Base-by-base conservation (phyloP, 169 alveolate genomes). In the Plasmodium berghei region DNA sequence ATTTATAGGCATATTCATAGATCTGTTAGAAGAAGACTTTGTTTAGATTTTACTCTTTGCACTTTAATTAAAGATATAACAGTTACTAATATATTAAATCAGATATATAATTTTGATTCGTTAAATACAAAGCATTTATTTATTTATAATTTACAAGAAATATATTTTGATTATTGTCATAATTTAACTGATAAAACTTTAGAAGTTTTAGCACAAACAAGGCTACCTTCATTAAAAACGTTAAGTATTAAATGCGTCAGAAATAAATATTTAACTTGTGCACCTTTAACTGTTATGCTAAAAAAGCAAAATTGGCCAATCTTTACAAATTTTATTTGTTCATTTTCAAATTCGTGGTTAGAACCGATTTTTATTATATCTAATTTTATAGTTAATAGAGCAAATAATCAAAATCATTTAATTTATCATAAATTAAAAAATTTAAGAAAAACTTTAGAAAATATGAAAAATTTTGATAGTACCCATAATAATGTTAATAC, bases 351-450 rank as follows among this genome's bases (percentile, higher is more conserved):
- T 87, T 91, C 95, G 24, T 89, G 94, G 87, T 85, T 96, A 55
- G 98, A 95, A 52, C 95, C 98, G 12, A 95, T 95, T 49, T 92
- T 94, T 66, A 95, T 92, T 48, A 58, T 95, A 10, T 96, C 97
- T 1, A 93, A 93, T 54, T 93, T 88, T 62, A 94, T 95, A 34
- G 70, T 89, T 73, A 87, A 88, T 64, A 63, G 94, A 42, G 95
- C 95, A 20, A 89, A 92, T 59, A 85, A 88, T 45, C 72, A 88
- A 16, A 94, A 88, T 49, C 91, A 86, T 86, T 40, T 86, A 61
- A 86, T 86, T 45, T 86, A 86, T 20, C 91, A 86, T 59, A 66
- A 88, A 73, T 87, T 92, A 88, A 70, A 83, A 73, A 55, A 91
- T 59, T 66, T 90, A 72, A 89, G 86, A 71, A 80, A 80, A 72